Evolutionary conservation across 2,329 filamentous ascomycete genomes (phyloP).

Genomic region (Exophiala sideris): DNA sequence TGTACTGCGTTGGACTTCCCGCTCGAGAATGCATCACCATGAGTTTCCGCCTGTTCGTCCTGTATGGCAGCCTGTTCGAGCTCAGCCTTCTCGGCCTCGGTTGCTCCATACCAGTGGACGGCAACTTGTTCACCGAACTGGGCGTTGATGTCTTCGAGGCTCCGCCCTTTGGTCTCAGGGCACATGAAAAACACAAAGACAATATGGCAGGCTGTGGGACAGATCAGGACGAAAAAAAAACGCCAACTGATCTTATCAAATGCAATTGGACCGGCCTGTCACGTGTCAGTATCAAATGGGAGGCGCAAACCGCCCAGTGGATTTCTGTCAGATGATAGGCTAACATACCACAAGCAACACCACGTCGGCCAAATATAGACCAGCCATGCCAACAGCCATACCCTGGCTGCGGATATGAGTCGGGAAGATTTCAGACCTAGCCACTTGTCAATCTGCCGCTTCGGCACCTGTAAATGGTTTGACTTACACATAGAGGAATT

Average conservation of each 20-base stretch:
- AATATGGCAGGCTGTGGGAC: constrained; percentile 34
- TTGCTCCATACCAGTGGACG: constrained; percentile 30
- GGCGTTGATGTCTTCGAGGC: constrained; percentile 37
- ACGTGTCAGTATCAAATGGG: too few species aligned
- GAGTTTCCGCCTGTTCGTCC: too few species aligned
- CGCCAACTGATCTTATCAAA: constrained; percentile 35
- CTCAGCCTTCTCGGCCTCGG: constrained; percentile 30
- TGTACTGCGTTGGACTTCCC: background rate
- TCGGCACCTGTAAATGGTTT: constrained; percentile 36
- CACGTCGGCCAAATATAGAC: constrained; percentile 37
- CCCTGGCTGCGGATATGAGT: constrained; percentile 24
- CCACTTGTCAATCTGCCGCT: constrained; percentile 32
- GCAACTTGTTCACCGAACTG: constrained; percentile 37
- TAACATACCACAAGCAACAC: constrained; percentile 31
- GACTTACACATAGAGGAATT: constrained; percentile 47
- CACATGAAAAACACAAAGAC: constrained; percentile 35
- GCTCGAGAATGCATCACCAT: too few species aligned
- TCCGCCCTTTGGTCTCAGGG: constrained; percentile 37
- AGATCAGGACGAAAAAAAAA: constrained; percentile 40
- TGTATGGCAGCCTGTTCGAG: constrained; percentile 13
- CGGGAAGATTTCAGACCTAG: constrained; percentile 29
- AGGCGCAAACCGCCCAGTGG: too few species aligned
- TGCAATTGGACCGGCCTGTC: constrained; percentile 32
- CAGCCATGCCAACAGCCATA: constrained; percentile 24
- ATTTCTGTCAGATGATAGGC: too few species aligned